Percentiles rank a stretch among this genome's conserved stretches.
Evolutionary conservation across 2,329 filamentous ascomycete genomes (phyloP).

Genomic region (Penicillium brasilianum): DNA sequence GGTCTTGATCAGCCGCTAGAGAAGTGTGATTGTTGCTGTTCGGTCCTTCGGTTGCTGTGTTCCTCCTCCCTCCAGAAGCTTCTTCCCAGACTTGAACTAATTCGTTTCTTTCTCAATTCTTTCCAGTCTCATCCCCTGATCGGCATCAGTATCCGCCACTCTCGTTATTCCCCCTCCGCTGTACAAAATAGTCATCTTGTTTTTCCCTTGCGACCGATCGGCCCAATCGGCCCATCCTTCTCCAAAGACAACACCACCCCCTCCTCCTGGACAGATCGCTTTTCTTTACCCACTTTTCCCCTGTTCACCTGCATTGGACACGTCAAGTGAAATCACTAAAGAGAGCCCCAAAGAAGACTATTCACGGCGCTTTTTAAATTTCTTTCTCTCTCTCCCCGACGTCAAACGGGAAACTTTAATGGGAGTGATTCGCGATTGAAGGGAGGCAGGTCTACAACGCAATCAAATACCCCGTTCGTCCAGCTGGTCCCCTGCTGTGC

Average conservation of each 20-base stretch:
- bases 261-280: conserved; percentile 19
- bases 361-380: background rate
- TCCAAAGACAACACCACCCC: background rate
- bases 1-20: conserved; percentile 32
- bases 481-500: background rate
- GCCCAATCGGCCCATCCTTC: conserved; percentile 10
- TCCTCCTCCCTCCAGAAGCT: conserved; percentile 25
- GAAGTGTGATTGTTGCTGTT: conserved; percentile 19
- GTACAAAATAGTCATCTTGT: conserved; percentile 2
- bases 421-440: conserved; percentile 16
- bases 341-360: background rate
- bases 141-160: conserved; percentile 5
- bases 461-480: background rate
- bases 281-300: conserved; percentile 6
- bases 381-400: background rate
- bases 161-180: background rate
- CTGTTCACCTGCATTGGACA: conserved; percentile 27
- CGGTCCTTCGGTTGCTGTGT: conserved; percentile 11
- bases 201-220: conserved; percentile 20
- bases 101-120: conserved; percentile 17
- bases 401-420: conserved; percentile 21
- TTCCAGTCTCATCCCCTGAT: conserved; percentile 15
- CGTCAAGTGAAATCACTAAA: conserved; percentile 17
- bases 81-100: conserved; percentile 23
- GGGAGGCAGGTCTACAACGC: conserved; percentile 11